Conservation (phyloP, 768 basidiomycete species). For the Leucogyrophana mollusca region DNA sequence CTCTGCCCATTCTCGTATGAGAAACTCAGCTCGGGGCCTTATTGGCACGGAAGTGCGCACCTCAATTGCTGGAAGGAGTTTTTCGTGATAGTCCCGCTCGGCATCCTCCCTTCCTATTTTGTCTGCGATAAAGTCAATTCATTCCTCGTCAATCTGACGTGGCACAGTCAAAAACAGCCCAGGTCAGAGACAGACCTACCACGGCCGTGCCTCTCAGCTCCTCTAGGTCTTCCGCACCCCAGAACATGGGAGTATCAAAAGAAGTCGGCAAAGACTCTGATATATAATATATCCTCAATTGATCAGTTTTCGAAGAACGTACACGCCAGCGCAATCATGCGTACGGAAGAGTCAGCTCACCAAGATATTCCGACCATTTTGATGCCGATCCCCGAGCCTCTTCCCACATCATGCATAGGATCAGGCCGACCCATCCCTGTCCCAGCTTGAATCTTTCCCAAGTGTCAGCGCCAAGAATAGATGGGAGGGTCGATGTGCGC, state of each 20-base stretch:
- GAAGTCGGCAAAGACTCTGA: slow-evolving; percentile 59
- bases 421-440: slow-evolving; percentile 82
- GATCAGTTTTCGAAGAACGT: neutral
- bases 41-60: slow-evolving; percentile 37
- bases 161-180: neutral
- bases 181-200: slow-evolving; percentile 55
- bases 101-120: slow-evolving; percentile 87
- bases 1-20: slow-evolving; percentile 38
- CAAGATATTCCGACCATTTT: slow-evolving; percentile 70
- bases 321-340: neutral
- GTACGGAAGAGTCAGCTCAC: slow-evolving; percentile 37
- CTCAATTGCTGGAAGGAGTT: slow-evolving; percentile 67
- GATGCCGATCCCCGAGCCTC: slow-evolving; percentile 58
- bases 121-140: slow-evolving; percentile 40
- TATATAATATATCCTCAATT: neutral
- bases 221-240: slow-evolving; percentile 68
- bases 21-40: neutral
- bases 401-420: slow-evolving; percentile 98
- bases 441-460: slow-evolving; percentile 66
- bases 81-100: slow-evolving; percentile 65
- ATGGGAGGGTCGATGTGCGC: slow-evolving; percentile 67
- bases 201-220: slow-evolving; percentile 85
- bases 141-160: slow-evolving; percentile 2
- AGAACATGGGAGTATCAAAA: slow-evolving; percentile 96
- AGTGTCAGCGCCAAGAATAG: slow-evolving; percentile 52